Evolutionary conservation across 2,329 filamentous ascomycete species (phyloP).

Genomic region (Aotearoamyces nothofagi): DNA sequence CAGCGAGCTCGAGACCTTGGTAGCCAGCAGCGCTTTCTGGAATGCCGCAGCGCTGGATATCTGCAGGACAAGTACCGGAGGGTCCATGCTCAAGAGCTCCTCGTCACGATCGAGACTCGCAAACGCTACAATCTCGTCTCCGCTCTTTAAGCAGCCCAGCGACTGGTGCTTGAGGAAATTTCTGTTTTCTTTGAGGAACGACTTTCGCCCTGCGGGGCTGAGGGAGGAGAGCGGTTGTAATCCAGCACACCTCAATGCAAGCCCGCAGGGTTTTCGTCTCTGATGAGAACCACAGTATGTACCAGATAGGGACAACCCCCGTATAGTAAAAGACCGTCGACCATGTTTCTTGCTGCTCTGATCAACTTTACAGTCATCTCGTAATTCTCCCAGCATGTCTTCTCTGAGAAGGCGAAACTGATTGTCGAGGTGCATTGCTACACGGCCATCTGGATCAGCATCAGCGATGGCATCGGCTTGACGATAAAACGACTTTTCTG

Average conservation of each 20-base stretch:
- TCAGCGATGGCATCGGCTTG: conserved; percentile 32
- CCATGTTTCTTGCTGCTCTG: conserved; percentile 32
- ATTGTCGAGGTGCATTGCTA: conserved; percentile 45
- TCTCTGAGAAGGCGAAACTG: conserved; percentile 58
- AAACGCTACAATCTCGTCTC: conserved; percentile 40
- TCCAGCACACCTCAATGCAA: conserved; percentile 25
- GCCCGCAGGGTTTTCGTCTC: conserved; percentile 16
- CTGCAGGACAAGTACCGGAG: conserved; percentile 33
- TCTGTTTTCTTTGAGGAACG: conserved; percentile 29
- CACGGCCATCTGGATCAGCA: conserved; percentile 20
- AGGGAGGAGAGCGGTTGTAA: conserved; percentile 29
- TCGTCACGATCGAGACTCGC: conserved; percentile 37
- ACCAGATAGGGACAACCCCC: conserved; percentile 21
- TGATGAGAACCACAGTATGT: conserved; percentile 8
- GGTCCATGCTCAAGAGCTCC: conserved; percentile 24
- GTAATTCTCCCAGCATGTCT: conserved; percentile 53
- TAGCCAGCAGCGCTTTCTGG: conserved; percentile 27
- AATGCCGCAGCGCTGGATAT: conserved; percentile 32
- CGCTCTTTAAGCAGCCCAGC: conserved; percentile 43
- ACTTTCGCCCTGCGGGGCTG: conserved; percentile 20
- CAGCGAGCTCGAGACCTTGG: conserved; percentile 22
- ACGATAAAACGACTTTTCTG: conserved; percentile 36
- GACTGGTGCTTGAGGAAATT: conserved; percentile 41
- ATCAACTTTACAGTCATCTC: conserved; percentile 41
- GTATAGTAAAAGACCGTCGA: conserved; percentile 20